These are phyloP conservation scores for Jaminaea rosea DNA, from an alignment of 1,284 basidiomycete species.

Conservation along the genomic window DNA sequence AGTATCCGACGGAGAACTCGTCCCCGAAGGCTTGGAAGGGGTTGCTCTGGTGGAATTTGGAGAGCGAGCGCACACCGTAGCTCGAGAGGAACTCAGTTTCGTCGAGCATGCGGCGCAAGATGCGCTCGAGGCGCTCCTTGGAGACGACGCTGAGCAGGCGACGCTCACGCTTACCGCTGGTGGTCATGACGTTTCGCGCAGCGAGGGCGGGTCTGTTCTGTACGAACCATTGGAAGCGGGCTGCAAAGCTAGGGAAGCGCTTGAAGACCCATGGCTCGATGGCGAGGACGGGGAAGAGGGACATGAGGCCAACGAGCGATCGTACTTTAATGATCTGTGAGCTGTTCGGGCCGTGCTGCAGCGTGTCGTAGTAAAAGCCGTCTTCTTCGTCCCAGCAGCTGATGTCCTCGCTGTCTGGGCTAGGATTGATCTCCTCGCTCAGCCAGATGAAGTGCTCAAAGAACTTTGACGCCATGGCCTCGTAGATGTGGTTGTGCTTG, in stretches of 20 bases:
- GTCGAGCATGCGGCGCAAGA: conserved; percentile 92
- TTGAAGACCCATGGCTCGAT: conserved; percentile 81
- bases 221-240: conserved; percentile 96
- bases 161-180: conserved; percentile 59
- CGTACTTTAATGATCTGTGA: conserved; percentile 80
- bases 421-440: conserved; percentile 63
- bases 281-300: conserved; percentile 56
- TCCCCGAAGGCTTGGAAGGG: conserved; percentile 92
- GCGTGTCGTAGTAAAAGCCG: conserved; percentile 96
- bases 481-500: conserved; percentile 93
- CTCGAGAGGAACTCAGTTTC: conserved; percentile 77
- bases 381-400: conserved; percentile 93
- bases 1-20: conserved; percentile 84
- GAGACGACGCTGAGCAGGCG: conserved; percentile 78
- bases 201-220: conserved; percentile 80
- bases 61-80: conserved; percentile 82
- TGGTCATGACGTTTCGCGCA: conserved; percentile 73
- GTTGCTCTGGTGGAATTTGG: conserved; percentile 72
- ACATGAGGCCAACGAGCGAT: conserved; percentile 88
- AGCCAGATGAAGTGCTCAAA: conserved; percentile 59
- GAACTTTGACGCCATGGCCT: conserved; percentile 99
- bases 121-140: conserved; percentile 77
- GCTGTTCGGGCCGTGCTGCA: conserved; percentile 62
- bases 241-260: conserved; percentile 91
- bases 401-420: conserved; percentile 50